These are phyloP conservation scores for Orbilia oligospora DNA, from an alignment of 2,329 filamentous ascomycete genomes.

Conservation along the genomic window DNA sequence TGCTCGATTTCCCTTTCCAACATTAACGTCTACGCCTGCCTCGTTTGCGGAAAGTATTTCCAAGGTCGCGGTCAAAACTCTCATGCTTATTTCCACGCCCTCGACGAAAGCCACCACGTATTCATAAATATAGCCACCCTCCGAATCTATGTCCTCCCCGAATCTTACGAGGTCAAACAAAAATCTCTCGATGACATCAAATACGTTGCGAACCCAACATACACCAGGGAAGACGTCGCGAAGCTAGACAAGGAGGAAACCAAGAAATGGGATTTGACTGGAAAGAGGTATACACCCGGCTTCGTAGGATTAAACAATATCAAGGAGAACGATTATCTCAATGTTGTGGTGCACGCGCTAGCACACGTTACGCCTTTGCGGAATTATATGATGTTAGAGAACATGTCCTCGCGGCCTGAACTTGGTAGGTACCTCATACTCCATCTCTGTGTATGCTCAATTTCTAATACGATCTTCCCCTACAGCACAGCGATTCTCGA, in stretches of 20 bases:
- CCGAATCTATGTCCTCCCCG: constrained; percentile 90
- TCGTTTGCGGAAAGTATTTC: constrained; percentile 98
- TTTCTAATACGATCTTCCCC: background rate
- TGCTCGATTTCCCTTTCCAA: constrained; percentile 96
- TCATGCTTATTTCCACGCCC: constrained; percentile 96
- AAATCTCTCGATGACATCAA: constrained; percentile 98
- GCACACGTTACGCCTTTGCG: constrained; percentile 90
- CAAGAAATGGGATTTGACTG: constrained; percentile 80
- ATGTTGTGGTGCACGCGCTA: constrained; percentile 91
- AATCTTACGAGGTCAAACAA: constrained; percentile 96
- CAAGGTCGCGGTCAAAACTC: constrained; percentile 94
- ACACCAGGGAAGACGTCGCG: constrained; percentile 83
- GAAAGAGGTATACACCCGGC: constrained; percentile 89
- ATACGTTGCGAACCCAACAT: constrained; percentile 92
- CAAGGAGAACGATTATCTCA: constrained; percentile 99
- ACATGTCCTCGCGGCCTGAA: constrained; percentile 81
- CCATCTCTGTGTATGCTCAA: background rate
- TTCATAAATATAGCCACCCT: constrained; percentile 98
- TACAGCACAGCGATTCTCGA: constrained; percentile 78
- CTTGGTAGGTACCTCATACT: constrained; percentile 72
- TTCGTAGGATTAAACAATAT: constrained; percentile 99
- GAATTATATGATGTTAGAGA: constrained; percentile 91
- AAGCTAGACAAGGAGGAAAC: constrained; percentile 78
- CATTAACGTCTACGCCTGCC: constrained; percentile 98
- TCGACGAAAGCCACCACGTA: constrained; percentile 95